A percentile compares a stretch with the other conserved stretches of the same genome.
Evolutionary conservation across 2,329 filamentous ascomycete species (phyloP).

Genomic region (Phyllosticta citriasiana): DNA sequence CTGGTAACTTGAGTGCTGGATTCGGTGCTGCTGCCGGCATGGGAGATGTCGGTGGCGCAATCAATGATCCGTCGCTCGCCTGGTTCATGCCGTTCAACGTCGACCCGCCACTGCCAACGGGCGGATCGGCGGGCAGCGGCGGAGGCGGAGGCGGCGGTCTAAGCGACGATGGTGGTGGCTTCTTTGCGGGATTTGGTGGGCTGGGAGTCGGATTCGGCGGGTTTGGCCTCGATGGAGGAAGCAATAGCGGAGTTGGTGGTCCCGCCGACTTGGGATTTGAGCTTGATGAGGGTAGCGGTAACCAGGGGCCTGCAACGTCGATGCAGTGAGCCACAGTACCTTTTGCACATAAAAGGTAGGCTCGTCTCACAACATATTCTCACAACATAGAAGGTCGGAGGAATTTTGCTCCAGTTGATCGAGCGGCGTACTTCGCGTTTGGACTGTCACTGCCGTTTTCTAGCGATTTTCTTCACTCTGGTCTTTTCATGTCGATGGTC

Average conservation of each 20-base stretch:
- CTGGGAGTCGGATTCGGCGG: background rate
- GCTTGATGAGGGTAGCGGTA: background rate
- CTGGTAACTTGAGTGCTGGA: constrained; percentile 24
- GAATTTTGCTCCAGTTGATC: no score
- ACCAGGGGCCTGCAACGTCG: background rate
- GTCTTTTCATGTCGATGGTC: no score
- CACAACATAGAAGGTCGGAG: no score
- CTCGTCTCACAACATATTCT: no score
- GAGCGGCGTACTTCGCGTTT: no score
- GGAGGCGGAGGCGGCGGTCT: background rate
- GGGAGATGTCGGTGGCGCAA: constrained; percentile 3
- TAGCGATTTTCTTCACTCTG: no score
- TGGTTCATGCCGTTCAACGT: constrained; percentile 95
- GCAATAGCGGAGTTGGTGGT: background rate
- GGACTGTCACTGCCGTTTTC: no score
- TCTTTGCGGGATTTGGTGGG: background rate
- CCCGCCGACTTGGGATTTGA: background rate
- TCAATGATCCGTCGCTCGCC: constrained; percentile 46
- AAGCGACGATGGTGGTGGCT: background rate
- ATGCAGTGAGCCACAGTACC: background rate
- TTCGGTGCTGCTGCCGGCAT: constrained; percentile 9
- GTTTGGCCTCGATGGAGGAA: background rate
- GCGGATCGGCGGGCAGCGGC: constrained; percentile 11
- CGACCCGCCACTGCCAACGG: constrained; percentile 50
- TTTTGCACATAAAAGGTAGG: no score